Evolutionary conservation across 495 filamentous ascomycete species (phyloP).

Genomic region (Lasiosphaeria ovina): DNA sequence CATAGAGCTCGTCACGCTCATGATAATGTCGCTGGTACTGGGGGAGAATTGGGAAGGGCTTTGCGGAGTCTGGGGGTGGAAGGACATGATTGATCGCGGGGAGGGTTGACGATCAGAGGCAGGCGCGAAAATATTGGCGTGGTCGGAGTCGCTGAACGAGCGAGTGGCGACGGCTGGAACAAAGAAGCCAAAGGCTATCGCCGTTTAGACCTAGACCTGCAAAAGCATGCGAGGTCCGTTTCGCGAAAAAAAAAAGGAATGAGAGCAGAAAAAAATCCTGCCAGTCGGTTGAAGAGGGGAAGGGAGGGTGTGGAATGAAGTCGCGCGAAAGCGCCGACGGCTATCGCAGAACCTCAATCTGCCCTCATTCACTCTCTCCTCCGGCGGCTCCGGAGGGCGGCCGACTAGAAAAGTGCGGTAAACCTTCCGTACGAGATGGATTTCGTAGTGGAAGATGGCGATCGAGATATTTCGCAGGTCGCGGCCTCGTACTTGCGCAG

Average conservation of each 20-base stretch:
- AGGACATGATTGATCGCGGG: slow-evolving; percentile 47
- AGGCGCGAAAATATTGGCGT: slow-evolving; percentile 20
- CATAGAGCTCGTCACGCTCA: slow-evolving; percentile 45
- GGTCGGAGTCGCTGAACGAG: slow-evolving; percentile 11
- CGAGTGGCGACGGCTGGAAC: slow-evolving; percentile 20
- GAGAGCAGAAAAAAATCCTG: slow-evolving; percentile 25
- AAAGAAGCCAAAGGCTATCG: slow-evolving; percentile 19
- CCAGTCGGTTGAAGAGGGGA: slow-evolving; percentile 10
- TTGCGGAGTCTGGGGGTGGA: slow-evolving; percentile 59
- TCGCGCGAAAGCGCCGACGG: slow-evolving; percentile 17
- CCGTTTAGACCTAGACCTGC: slow-evolving; percentile 6
- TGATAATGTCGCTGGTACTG: slow-evolving; percentile 41
- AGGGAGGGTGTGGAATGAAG: not conserved
- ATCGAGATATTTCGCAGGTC: slow-evolving; percentile 20
- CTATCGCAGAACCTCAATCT: slow-evolving; percentile 21
- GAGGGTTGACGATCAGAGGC: slow-evolving; percentile 15
- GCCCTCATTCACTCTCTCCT: slow-evolving; percentile 18
- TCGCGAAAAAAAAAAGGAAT: slow-evolving; percentile 24
- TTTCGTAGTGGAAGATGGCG: slow-evolving; percentile 5
- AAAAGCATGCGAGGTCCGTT: slow-evolving; percentile 41
- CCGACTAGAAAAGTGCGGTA: slow-evolving; percentile 12
- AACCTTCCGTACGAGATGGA: slow-evolving; percentile 6
- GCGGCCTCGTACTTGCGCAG: slow-evolving; percentile 29
- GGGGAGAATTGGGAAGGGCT: slow-evolving; percentile 56
- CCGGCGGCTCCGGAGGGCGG: slow-evolving; percentile 20